Conservation (phyloP, 176 grass and related monocot genomes). For the Aegilops longissima region DNA sequence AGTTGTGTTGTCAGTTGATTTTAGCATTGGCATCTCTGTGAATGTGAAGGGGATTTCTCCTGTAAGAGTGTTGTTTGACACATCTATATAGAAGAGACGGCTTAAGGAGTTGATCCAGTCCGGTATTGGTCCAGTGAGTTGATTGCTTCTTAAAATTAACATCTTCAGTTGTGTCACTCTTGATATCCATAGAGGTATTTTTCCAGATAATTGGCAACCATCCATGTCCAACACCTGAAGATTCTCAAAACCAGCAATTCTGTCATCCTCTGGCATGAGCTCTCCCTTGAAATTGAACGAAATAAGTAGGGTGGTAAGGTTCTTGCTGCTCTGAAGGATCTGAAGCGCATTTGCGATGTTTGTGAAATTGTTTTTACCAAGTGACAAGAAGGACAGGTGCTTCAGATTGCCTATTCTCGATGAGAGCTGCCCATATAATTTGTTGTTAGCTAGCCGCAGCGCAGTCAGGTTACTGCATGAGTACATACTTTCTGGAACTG, state of each 20-base stretch:
- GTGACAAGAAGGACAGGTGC: conserved; percentile 21
- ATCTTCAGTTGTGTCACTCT: conserved; percentile 26
- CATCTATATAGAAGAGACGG: conserved; percentile 9
- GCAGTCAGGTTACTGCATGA: conserved; percentile 25
- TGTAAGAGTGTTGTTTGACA: conserved; percentile 23
- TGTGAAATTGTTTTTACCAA: background rate
- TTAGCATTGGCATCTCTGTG: conserved; percentile 23
- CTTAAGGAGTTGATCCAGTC: conserved; percentile 16
- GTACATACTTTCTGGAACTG: conserved; percentile 48
- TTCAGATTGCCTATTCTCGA: background rate
- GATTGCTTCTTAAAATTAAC: background rate
- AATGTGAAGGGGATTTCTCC: conserved; percentile 14
- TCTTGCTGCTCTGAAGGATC: conserved; percentile 1
- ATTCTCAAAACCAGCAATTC: conserved; percentile 16
- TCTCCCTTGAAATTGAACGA: background rate
- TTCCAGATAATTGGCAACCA: background rate
- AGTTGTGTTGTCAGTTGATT: background rate
- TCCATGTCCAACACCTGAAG: background rate
- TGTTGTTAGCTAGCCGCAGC: background rate
- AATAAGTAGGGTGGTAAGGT: conserved; percentile 31
- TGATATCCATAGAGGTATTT: conserved; percentile 41
- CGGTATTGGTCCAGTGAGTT: conserved; percentile 22
- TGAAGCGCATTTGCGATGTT: conserved; percentile 25
- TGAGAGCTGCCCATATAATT: background rate
- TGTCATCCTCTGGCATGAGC: conserved; percentile 7